Evolutionary conservation across 768 basidiomycete species (phyloP).

Genomic region (Kwoniella europaea): DNA sequence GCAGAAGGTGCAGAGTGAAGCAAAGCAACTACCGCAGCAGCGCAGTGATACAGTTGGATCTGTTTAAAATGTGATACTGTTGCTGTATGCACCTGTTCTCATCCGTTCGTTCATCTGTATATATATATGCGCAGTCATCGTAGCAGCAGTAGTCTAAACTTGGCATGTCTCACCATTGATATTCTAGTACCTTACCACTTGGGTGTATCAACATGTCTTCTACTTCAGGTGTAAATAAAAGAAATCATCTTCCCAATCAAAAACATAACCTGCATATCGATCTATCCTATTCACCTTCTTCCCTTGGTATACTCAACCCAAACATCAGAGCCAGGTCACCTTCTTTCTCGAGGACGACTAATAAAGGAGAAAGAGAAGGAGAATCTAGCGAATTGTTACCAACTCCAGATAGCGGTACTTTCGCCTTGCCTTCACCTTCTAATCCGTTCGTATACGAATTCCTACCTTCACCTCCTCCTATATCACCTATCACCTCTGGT

Average conservation of each 20-base stretch:
- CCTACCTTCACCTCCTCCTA: background rate
- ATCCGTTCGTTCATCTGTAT: too few relatives aligned
- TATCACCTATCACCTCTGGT: background rate
- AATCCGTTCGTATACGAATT: constrained; percentile 20
- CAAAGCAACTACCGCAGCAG: too few relatives aligned
- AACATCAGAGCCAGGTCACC: background rate
- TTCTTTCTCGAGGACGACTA: background rate
- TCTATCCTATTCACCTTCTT: background rate
- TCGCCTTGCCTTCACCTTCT: constrained; percentile 3
- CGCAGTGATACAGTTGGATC: too few relatives aligned
- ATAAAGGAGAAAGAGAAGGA: background rate
- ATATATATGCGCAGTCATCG: too few relatives aligned
- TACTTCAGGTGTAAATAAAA: background rate
- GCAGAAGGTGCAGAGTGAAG: too few relatives aligned
- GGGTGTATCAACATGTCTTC: background rate
- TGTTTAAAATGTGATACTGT: too few relatives aligned
- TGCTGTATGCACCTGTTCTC: too few relatives aligned
- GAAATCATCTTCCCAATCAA: background rate
- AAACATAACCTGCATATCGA: background rate
- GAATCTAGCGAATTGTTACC: background rate
- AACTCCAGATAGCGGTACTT: constrained; percentile 1
- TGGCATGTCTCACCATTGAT: background rate
- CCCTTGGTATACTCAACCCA: too few relatives aligned
- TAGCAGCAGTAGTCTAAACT: background rate
- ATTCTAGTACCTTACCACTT: background rate